Evolutionary conservation across 345 rosid species (phyloP).

Genomic region (Stellera chamaejasme): DNA sequence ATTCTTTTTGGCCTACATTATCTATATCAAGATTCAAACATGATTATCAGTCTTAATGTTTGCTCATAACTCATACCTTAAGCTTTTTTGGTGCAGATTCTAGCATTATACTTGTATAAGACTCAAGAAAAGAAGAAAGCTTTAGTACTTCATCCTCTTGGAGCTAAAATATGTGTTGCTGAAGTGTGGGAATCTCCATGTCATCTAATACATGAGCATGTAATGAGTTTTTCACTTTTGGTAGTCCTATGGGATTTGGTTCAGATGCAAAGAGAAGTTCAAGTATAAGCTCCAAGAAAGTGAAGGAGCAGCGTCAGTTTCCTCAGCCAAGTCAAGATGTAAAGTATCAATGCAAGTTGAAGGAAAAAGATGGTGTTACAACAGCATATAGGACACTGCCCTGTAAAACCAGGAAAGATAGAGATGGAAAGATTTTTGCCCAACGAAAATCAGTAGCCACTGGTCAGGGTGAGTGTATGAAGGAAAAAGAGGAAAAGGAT

Average conservation of each 20-base stretch:
- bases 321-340: conserved; percentile 17
- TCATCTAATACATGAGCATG: conserved; percentile 20
- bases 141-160: conserved; percentile 3
- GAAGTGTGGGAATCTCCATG: conserved; percentile 11
- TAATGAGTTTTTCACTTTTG: conserved; percentile 6
- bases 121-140: not conserved
- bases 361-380: conserved; percentile 15
- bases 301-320: conserved; percentile 27
- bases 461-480: conserved; percentile 14
- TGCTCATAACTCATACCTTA: not conserved
- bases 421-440: conserved; percentile 16
- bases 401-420: conserved; percentile 14
- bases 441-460: conserved; percentile 25
- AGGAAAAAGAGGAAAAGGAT: conserved; percentile 25
- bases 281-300: conserved; percentile 22
- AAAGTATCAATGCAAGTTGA: conserved; percentile 29
- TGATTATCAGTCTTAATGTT: not conserved
- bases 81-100: not conserved
- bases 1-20: not conserved
- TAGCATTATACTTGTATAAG: not conserved
- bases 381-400: conserved; percentile 9
- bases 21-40: not conserved
- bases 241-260: conserved; percentile 26
- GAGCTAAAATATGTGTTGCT: conserved; percentile 10
- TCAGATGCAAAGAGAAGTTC: conserved; percentile 27